Evolutionary conservation across 1,284 basidiomycete genomes (phyloP).

Genomic region (Anthracocystis walkeri): DNA sequence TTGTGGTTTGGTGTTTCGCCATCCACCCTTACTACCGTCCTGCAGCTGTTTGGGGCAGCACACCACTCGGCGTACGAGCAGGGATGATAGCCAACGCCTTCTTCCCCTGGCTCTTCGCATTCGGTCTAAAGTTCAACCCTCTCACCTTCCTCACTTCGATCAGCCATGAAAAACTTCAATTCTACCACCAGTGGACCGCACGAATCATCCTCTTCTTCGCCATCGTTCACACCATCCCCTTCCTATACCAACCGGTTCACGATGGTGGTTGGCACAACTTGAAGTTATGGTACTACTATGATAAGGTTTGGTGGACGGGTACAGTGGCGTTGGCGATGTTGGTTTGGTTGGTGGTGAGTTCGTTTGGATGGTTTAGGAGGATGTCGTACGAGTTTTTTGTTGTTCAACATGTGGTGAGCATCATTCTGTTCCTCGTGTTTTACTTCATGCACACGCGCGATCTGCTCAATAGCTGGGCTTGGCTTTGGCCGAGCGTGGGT

Average conservation of each 20-base stretch:
- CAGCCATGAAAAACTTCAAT: constrained; percentile 62
- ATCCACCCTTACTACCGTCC: constrained; percentile 60
- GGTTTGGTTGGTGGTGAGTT: constrained; percentile 50
- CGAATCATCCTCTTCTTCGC: constrained; percentile 62
- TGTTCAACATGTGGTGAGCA: constrained; percentile 55
- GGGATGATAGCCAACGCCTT: constrained; percentile 63
- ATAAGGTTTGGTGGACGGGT: constrained; percentile 56
- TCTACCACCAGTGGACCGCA: constrained; percentile 65
- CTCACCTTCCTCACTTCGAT: constrained; percentile 60
- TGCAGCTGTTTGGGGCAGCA: constrained; percentile 48
- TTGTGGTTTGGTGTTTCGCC: constrained; percentile 51
- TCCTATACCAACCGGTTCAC: constrained; percentile 54
- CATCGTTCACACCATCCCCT: constrained; percentile 62
- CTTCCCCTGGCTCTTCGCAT: constrained; percentile 59
- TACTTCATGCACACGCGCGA: constrained; percentile 59
- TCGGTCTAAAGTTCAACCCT: constrained; percentile 63
- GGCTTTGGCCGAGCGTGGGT: constrained; percentile 48
- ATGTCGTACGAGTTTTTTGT: constrained; percentile 67
- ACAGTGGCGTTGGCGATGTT: constrained; percentile 50
- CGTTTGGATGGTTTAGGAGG: constrained; percentile 48
- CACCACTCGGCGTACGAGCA: constrained; percentile 56
- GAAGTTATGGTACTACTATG: constrained; percentile 47
- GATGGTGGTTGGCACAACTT: constrained; percentile 56
- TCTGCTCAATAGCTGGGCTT: constrained; percentile 41
- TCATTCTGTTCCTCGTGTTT: constrained; percentile 55